Percentiles rank a stretch among this genome's conserved stretches.
Conservation (phyloP, 2,329 filamentous ascomycete genomes). For the Epicoccum nigrum region DNA sequence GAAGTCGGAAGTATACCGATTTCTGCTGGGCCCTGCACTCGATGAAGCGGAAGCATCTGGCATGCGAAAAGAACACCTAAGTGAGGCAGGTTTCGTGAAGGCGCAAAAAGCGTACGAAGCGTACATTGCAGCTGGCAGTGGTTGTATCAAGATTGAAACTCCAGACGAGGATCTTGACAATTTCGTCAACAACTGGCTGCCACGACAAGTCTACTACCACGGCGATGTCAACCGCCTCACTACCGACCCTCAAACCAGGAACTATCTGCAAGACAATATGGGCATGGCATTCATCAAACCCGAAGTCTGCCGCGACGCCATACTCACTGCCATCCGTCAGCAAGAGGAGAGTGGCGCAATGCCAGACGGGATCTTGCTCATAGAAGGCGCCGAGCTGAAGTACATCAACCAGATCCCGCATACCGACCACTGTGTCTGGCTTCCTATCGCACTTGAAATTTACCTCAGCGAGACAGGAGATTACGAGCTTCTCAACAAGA, state of each 20-base stretch:
- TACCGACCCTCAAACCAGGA: slow-evolving; percentile 65
- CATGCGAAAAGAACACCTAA: slow-evolving; percentile 58
- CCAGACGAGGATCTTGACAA: slow-evolving; percentile 63
- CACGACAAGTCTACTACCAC: slow-evolving; percentile 64
- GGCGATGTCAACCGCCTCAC: slow-evolving; percentile 65
- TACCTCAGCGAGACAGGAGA: slow-evolving; percentile 64
- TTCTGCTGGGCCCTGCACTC: slow-evolving; percentile 61
- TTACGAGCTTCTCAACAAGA: slow-evolving; percentile 56
- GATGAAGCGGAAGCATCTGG: slow-evolving; percentile 58
- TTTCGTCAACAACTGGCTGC: slow-evolving; percentile 65
- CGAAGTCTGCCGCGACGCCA: slow-evolving; percentile 55
- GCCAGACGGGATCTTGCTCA: slow-evolving; percentile 63
- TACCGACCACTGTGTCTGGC: slow-evolving; percentile 65
- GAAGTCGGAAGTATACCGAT: slow-evolving; percentile 58
- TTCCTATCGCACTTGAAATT: slow-evolving; percentile 61
- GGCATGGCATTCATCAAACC: slow-evolving; percentile 65
- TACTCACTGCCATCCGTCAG: slow-evolving; percentile 59
- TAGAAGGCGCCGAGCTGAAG: slow-evolving; percentile 62
- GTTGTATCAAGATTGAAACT: slow-evolving; percentile 60
- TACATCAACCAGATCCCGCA: slow-evolving; percentile 68
- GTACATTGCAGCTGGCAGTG: slow-evolving; percentile 59
- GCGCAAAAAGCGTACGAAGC: slow-evolving; percentile 56
- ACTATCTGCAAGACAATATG: slow-evolving; percentile 67
- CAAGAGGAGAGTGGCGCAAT: slow-evolving; percentile 63
- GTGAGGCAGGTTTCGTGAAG: slow-evolving; percentile 55